Conservation (phyloP, 2,329 filamentous ascomycete species). For the Rhynchosporium graminicola region DNA sequence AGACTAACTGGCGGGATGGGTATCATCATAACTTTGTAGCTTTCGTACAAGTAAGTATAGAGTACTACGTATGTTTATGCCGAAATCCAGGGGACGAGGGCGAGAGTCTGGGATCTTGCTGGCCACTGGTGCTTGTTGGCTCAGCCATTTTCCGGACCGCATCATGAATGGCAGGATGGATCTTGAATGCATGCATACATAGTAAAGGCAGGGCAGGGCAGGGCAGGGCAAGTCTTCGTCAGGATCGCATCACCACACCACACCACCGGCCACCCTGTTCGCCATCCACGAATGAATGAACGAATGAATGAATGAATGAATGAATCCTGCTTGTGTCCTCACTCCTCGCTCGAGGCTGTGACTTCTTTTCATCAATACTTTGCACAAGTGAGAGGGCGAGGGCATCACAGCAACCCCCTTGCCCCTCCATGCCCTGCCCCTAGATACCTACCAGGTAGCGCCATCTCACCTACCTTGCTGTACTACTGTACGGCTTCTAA, state of each 20-base stretch:
- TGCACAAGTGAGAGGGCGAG: conserved; percentile 7
- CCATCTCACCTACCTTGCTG: background rate
- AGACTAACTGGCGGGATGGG: background rate
- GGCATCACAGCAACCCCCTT: background rate
- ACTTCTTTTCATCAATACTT: background rate
- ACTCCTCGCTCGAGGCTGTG: conserved; percentile 11
- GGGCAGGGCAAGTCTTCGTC: background rate
- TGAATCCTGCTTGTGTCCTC: conserved; percentile 3
- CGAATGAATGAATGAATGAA: background rate
- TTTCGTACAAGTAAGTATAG: no score
- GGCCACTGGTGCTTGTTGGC: conserved; percentile 8
- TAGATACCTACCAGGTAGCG: background rate
- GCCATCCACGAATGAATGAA: background rate
- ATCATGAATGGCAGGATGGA: background rate
- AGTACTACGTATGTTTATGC: background rate
- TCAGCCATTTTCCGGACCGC: conserved; percentile 4
- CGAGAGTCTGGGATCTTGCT: conserved; percentile 11
- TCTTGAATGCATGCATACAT: background rate
- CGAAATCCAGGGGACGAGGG: background rate
- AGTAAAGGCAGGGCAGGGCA: background rate
- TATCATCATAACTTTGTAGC: conserved; percentile 1
- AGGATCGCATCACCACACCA: background rate
- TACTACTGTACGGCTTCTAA: background rate
- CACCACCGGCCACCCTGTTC: conserved; percentile 3
- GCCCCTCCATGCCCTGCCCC: background rate